Evolutionary conservation across 192 early-diverging fungal genomes (phyloP).

Genomic region (Backusella westeae): DNA sequence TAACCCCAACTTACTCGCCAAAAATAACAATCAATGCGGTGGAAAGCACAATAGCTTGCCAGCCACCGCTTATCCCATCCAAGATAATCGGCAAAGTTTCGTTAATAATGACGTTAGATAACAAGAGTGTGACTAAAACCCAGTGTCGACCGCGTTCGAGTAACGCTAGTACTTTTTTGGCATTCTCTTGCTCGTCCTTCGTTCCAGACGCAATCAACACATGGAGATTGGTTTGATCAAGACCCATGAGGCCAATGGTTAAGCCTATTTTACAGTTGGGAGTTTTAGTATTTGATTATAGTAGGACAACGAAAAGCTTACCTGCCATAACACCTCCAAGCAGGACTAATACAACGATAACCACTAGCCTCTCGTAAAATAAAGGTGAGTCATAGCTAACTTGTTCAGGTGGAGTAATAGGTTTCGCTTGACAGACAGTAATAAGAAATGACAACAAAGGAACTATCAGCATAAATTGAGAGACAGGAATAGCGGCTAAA

Average conservation of each 20-base stretch:
- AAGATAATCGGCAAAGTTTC: constrained; percentile 88
- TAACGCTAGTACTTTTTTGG: constrained; percentile 48
- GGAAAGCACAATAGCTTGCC: constrained; percentile 84
- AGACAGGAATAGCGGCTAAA: not conserved
- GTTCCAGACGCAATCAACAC: constrained; percentile 83
- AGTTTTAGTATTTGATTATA: constrained; percentile 15
- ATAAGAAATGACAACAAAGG: not conserved
- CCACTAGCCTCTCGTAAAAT: constrained; percentile 44
- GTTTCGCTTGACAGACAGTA: not conserved
- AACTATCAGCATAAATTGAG: not conserved
- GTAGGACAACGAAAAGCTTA: constrained; percentile 27
- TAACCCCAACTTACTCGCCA: constrained; percentile 68
- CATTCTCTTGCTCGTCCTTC: constrained; percentile 64
- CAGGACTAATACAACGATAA: constrained; percentile 66
- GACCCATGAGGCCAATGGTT: constrained; percentile 45
- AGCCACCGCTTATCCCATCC: constrained; percentile 73
- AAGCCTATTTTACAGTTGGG: constrained; percentile 8
- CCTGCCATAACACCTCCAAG: constrained; percentile 82
- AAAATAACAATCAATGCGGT: constrained; percentile 91
- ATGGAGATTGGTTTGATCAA: constrained; percentile 78
- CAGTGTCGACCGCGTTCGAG: constrained; percentile 67
- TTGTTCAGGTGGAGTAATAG: not conserved
- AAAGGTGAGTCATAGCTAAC: constrained; percentile 23
- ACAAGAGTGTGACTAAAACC: constrained; percentile 90
- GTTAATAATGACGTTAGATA: constrained; percentile 94